These are phyloP conservation scores for Phytophthora aleatoria DNA, from an alignment of 352 stramenopile genomes.

Conservation along the genomic window DNA sequence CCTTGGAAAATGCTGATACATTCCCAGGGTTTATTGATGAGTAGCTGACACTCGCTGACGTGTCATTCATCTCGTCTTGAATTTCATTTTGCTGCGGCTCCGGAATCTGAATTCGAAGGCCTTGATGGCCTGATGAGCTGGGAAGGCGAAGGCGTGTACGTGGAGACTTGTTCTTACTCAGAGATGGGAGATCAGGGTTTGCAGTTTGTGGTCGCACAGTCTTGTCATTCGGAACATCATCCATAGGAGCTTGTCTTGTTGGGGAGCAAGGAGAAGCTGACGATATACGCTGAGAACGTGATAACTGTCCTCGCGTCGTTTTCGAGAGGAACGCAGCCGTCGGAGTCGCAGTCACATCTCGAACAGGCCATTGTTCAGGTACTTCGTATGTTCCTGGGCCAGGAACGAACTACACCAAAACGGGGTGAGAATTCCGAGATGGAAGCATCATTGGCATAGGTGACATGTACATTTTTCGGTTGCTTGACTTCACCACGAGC, in stretches of 20 bases:
- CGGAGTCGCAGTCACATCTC: constrained; percentile 23
- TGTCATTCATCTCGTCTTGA: constrained; percentile 1
- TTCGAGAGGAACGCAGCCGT: constrained; percentile 40
- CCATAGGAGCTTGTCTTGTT: neutral
- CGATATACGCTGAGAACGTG: neutral
- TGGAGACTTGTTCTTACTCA: constrained; percentile 11
- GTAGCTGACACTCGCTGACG: constrained; percentile 2
- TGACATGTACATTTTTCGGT: constrained; percentile 29
- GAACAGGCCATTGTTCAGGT: constrained; percentile 27
- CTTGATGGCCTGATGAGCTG: constrained; percentile 8
- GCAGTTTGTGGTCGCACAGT: constrained; percentile 9
- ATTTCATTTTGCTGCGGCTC: constrained; percentile 13
- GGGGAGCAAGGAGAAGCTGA: constrained; percentile 11
- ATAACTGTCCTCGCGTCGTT: constrained; percentile 15
- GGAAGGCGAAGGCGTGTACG: constrained; percentile 19
- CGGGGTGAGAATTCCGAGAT: neutral
- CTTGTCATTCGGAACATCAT: neutral
- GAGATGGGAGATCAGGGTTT: neutral
- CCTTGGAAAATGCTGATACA: constrained; percentile 16
- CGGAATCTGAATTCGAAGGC: constrained; percentile 9
- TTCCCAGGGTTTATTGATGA: constrained; percentile 29
- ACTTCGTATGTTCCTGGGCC: constrained; percentile 63
- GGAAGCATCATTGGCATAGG: neutral
- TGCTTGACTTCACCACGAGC: constrained; percentile 31
- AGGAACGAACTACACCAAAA: constrained; percentile 35